Evolutionary conservation across 2,329 filamentous ascomycete species (phyloP).

Genomic region (Aspergillus eucalypticola): DNA sequence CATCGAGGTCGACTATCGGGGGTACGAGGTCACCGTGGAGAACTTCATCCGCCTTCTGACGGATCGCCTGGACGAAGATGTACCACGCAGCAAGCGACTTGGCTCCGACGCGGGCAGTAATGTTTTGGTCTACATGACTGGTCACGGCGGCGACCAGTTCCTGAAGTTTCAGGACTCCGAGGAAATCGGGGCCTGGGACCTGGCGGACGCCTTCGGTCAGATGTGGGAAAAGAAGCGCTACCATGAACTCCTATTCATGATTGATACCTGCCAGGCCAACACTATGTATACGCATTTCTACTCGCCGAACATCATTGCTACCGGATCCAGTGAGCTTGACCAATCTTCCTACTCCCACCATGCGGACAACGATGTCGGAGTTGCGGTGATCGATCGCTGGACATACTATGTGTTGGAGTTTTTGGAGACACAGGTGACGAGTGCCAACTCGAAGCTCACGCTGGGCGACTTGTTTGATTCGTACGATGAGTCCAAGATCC

Average conservation of each 20-base stretch:
- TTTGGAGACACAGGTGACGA: slow-evolving; percentile 84
- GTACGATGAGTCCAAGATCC: slow-evolving; percentile 92
- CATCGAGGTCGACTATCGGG: slow-evolving; percentile 97
- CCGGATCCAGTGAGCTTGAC: slow-evolving; percentile 92
- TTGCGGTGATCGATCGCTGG: slow-evolving; percentile 97
- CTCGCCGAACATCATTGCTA: slow-evolving; percentile 96
- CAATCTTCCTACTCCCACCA: slow-evolving; percentile 97
- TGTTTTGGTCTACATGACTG: slow-evolving; percentile 98
- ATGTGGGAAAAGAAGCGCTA: slow-evolving; percentile 99
- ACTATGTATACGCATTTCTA: slow-evolving; percentile 99
- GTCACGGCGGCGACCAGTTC: slow-evolving; percentile 96
- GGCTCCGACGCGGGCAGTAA: slow-evolving; percentile 95
- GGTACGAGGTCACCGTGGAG: slow-evolving; percentile 98
- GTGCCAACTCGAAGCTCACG: slow-evolving; percentile 82
- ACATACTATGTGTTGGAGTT: slow-evolving; percentile 99
- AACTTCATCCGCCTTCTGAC: slow-evolving; percentile 96
- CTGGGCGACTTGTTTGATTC: slow-evolving; percentile 94
- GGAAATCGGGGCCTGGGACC: slow-evolving; percentile 93
- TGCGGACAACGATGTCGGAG: slow-evolving; percentile 95
- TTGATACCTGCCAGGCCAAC: slow-evolving; percentile 98
- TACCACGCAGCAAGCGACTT: slow-evolving; percentile 89
- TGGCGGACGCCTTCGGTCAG: slow-evolving; percentile 96
- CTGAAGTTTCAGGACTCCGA: slow-evolving; percentile 98
- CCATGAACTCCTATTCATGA: slow-evolving; percentile 99
- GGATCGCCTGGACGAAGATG: slow-evolving; percentile 89